Base-by-base conservation (phyloP, 2,329 filamentous ascomycete genomes). In the Aspergillus udagawae region DNA sequence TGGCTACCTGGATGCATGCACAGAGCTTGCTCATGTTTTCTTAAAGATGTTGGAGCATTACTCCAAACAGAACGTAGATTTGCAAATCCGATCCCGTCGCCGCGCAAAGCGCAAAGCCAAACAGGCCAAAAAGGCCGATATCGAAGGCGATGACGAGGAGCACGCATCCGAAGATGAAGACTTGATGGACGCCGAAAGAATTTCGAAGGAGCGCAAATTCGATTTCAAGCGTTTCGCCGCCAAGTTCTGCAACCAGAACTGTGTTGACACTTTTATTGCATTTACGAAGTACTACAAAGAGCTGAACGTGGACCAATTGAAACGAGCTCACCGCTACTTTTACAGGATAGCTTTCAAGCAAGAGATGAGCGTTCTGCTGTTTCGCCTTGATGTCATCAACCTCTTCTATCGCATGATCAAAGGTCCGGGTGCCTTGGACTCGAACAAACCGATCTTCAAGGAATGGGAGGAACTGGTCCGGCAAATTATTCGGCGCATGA, bases 341-440 rank as follows among this genome's bases (percentile, higher is more conserved):
- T 95, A 97, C 69, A 88, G 93, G 0, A 82, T 96, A 10, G 92
- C 92, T 0, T 97, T 97, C 80, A 99, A 97, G 76, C 90, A 96
- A 73, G 91, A 97, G 49, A 87, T 94, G 78, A 87, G 87, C 56
- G 87, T 97, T 23, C 84, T 97, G 77, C 81, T 99, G 1, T 97
- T 92, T 75, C 86, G 93, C 9, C 84, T 96, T 4, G 94, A 97
- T 70, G 96, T 97, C 38, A 85, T 99, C 49, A 86, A 90, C 47
- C 81, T 97, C 1, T 87, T 99, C 51, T 87, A 96, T 70, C 88
- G 86, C 68, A 92, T 99, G 86, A 89, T 97, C 73, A 95, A 95
- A 71, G 93, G 93, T 0, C 90, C 91, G 0, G 85, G 90, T 57
- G 85, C 88, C 1, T 77, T 97, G 32, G 86, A 92, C 67, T 82